Base-by-base conservation (phyloP, 202 grass and related monocot species). In the Musa balbisiana region DNA sequence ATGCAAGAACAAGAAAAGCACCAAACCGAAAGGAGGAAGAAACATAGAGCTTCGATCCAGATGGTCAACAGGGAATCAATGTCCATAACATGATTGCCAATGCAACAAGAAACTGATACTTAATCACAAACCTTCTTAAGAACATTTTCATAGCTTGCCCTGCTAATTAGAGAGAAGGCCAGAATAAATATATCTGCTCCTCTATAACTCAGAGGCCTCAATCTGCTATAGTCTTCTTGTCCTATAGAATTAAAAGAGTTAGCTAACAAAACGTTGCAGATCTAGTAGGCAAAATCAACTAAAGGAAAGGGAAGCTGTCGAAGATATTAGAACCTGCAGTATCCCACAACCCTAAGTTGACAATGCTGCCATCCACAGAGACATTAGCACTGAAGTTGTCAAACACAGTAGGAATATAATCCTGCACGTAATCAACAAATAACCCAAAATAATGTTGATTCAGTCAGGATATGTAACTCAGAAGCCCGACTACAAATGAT, bases 311-410 rank as follows among this genome's bases (percentile, higher is more conserved):
- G 25, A 64, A 8, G 33, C 4, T 43, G 33, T 43, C 33, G 33
- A 66, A 65, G 26, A 71, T 52, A 0, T 17, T 13, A 50, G n/a
- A 67, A 91, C 86, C 92, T 8, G 92, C 91, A 53, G 91, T 95
- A 67, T 92, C 92, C 92, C 92, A 96, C 10, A 96, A 70, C 10
- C 92, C 92, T 75, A 96, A 58, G 76, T 91, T 96, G 72, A 96
- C 89, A 27, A 92, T 92, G 78, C 78, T 96, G 11, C 92, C 89
- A 55, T 96, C 89, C 27, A 92, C 92, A n/a, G 87, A 96, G 33
- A 96, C 87, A 74, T 96, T 96, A 11, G 89, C 92, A 52, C 92
- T 96, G 79, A 92, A 96, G 65, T 96, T 96, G 79, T 96, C 92
- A 73, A 96, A 96, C 29, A 92, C 92, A n/a, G 92, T 96, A 67